Percentiles rank a stretch among this genome's conserved stretches.
These are phyloP conservation scores for Medicago arabica DNA, from an alignment of 306 rosid genomes.

Conservation along the genomic window DNA sequence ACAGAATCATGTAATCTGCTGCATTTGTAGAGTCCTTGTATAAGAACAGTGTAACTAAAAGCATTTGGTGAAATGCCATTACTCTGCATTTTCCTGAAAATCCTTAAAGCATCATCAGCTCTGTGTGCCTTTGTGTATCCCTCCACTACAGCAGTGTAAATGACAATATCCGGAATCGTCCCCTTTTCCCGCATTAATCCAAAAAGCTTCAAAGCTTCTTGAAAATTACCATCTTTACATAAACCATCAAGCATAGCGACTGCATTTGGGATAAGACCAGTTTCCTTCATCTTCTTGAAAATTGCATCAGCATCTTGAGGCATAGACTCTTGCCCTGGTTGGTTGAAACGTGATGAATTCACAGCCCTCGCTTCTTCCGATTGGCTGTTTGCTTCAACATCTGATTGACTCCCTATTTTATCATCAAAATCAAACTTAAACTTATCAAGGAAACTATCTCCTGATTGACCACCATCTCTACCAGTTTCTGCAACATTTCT, in stretches of 20 bases:
- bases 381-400: constrained; percentile 28
- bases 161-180: constrained; percentile 85
- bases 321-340: constrained; percentile 36
- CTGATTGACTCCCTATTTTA: constrained; percentile 42
- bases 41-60: constrained; percentile 70
- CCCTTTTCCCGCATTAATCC: constrained; percentile 89
- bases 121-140: constrained; percentile 80
- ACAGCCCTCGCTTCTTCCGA: constrained; percentile 39
- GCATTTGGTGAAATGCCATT: constrained; percentile 80
- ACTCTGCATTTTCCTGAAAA: constrained; percentile 85
- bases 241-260: constrained; percentile 97
- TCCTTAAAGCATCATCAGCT: constrained; percentile 73
- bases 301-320: constrained; percentile 81
- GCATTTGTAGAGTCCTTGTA: constrained; percentile 73
- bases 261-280: constrained; percentile 91
- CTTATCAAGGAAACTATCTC: constrained; percentile 73
- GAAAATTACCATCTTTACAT: constrained; percentile 93
- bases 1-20: constrained; percentile 58
- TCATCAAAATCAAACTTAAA: constrained; percentile 62
- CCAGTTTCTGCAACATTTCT: constrained; percentile 36
- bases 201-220: constrained; percentile 93
- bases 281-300: constrained; percentile 92
- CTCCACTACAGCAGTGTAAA: constrained; percentile 92
- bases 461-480: constrained; percentile 39
- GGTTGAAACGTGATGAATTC: constrained; percentile 23